Conservation (phyloP, 2,329 filamentous ascomycete genomes). For the Colletotrichum sp. region DNA sequence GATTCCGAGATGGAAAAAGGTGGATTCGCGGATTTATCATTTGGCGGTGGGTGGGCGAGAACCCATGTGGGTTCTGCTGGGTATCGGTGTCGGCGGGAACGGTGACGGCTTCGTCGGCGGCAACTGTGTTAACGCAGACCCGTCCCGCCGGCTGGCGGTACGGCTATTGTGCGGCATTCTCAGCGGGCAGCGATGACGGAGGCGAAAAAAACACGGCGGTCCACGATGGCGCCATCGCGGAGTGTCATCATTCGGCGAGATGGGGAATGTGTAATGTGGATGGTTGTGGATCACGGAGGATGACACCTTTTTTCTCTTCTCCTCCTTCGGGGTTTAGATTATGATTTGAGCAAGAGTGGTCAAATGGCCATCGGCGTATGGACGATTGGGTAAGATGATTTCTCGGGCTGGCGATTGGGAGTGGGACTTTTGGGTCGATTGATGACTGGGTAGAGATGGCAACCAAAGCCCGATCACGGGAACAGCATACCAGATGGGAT, state of each 20-base stretch:
- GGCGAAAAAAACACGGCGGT: not conserved
- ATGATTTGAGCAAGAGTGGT: not conserved
- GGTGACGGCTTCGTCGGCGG: constrained; percentile 12
- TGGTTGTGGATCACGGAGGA: not conserved
- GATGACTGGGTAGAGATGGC: not conserved
- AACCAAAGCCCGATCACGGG: constrained; percentile 6
- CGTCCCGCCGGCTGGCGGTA: not conserved
- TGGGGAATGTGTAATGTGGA: not conserved
- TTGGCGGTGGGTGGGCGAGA: not conserved
- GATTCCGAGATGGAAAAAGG: not conserved
- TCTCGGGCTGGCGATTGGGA: not conserved
- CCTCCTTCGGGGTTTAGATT: not conserved
- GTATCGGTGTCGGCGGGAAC: constrained; percentile 12
- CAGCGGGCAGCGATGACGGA: not conserved
- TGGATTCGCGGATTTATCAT: not conserved
- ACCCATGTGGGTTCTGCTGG: not conserved
- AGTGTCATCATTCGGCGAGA: constrained; percentile 7
- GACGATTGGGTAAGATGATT: not conserved
- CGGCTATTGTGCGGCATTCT: not conserved
- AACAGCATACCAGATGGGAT: not conserved
- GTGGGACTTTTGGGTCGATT: not conserved
- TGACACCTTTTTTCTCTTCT: not conserved
- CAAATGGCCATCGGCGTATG: constrained; percentile 3
- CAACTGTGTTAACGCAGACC: not conserved
- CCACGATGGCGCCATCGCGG: constrained; percentile 14